Conservation (phyloP, 2,329 filamentous ascomycete genomes). For the Endoconidiophora polonica region DNA sequence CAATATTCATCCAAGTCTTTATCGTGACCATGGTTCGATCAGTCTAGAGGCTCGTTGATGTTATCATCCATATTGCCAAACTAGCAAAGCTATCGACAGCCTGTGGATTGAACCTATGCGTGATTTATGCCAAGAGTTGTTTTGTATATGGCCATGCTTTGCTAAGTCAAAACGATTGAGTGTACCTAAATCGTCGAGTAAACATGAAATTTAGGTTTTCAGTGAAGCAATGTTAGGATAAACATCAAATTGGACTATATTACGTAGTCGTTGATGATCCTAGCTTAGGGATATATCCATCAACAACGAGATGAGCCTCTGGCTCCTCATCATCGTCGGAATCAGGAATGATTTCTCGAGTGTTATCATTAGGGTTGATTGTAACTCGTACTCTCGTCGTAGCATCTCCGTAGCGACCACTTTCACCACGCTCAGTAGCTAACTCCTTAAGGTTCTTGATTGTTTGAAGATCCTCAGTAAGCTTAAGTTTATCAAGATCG, state of each 20-base stretch:
- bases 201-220: no score
- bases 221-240: not conserved
- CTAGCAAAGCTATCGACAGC: not conserved
- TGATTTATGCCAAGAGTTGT: no score
- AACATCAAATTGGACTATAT: not conserved
- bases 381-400: conserved; percentile 12
- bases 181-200: no score
- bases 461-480: conserved; percentile 27
- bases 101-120: no score
- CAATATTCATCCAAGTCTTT: conserved; percentile 30
- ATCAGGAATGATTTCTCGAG: not conserved
- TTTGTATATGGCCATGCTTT: no score
- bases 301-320: conserved; percentile 9
- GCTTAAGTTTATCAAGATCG: conserved; percentile 26
- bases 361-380: conserved; percentile 16
- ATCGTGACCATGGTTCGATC: not conserved
- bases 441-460: conserved; percentile 27
- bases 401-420: conserved; percentile 12
- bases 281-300: conserved; percentile 10
- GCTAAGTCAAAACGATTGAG: no score
- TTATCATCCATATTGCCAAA: not conserved
- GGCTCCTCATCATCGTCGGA: conserved; percentile 3
- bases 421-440: conserved; percentile 32
- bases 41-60: not conserved
- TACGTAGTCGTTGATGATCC: not conserved